Evolutionary conservation across 192 early-diverging fungal species (phyloP).

Genomic region (Coemansia furcata): DNA sequence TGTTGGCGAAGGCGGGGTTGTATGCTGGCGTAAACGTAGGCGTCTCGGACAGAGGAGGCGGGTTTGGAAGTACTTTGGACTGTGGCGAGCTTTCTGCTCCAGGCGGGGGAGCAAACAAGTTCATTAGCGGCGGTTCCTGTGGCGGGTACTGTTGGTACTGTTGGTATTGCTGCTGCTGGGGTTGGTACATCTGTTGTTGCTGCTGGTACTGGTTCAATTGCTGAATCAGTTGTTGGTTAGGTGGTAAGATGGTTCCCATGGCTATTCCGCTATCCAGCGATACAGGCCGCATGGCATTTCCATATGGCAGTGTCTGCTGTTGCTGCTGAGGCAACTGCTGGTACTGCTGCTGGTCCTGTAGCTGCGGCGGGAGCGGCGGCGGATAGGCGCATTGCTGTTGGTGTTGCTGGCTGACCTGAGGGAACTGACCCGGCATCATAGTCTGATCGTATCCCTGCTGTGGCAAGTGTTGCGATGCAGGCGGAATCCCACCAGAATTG

Average conservation of each 20-base stretch:
- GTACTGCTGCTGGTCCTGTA: constrained; percentile 4
- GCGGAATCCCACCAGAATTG: not conserved
- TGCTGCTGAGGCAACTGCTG: not conserved
- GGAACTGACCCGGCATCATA: constrained; percentile 41
- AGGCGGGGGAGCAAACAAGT: constrained; percentile 39
- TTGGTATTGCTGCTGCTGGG: constrained; percentile 12
- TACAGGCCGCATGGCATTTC: constrained; percentile 11
- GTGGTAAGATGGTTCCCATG: constrained; percentile 2
- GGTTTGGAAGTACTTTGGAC: constrained; percentile 17
- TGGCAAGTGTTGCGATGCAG: not conserved
- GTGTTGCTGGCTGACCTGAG: constrained; percentile 17
- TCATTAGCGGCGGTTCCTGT: constrained; percentile 34
- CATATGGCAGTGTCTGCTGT: constrained; percentile 11
- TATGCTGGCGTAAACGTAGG: constrained; percentile 27
- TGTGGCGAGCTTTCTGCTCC: constrained; percentile 13
- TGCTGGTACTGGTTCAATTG: constrained; percentile 2
- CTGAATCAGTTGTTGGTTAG: constrained; percentile 12
- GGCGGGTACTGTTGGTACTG: constrained; percentile 16
- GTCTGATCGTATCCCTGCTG: constrained; percentile 35
- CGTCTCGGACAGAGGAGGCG: constrained; percentile 15
- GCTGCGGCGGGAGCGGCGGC: not conserved
- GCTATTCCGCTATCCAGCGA: not conserved
- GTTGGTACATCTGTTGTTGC: not conserved
- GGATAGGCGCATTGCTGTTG: constrained; percentile 6
- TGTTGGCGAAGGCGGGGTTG: constrained; percentile 21